These are phyloP conservation scores for Plenodomus biglobosus DNA, from an alignment of 2,329 filamentous ascomycete genomes.

Conservation along the genomic window DNA sequence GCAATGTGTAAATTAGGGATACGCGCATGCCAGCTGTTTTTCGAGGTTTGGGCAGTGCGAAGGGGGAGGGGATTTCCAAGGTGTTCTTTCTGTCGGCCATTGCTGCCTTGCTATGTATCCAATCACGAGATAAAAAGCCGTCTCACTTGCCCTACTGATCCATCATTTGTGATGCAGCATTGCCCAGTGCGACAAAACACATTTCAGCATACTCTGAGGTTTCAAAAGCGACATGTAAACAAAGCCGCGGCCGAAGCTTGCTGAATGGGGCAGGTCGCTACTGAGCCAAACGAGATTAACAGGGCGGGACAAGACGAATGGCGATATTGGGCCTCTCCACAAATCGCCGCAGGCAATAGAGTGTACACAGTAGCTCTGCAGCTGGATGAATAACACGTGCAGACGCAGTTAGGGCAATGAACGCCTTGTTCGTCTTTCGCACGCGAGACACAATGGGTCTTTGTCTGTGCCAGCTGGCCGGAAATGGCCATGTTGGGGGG, in stretches of 20 bases:
- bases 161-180: neutral
- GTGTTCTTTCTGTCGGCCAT: conserved; percentile 29
- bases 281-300: conserved; percentile 29
- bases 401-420: neutral
- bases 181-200: neutral
- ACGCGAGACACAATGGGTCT: neutral
- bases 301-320: conserved; percentile 13
- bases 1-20: conserved; percentile 46
- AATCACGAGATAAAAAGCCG: conserved; percentile 27
- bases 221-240: no score
- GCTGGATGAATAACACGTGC: neutral
- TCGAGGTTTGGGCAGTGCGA: conserved; percentile 27
- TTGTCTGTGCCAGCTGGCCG: conserved; percentile 2
- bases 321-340: conserved; percentile 1
- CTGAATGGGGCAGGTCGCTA: conserved; percentile 13
- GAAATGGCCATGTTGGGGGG: neutral
- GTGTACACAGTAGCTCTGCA: neutral
- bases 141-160: conserved; percentile 10
- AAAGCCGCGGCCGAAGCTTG: neutral
- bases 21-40: conserved; percentile 32
- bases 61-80: conserved; percentile 23
- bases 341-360: conserved; percentile 3
- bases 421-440: neutral
- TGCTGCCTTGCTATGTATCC: conserved; percentile 27
- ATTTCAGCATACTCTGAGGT: no score